Evolutionary conservation across 1,284 basidiomycete species (phyloP), one percentile per base, ranked within the genome.

Genomic region (Fomitopsis schrenkii): DNA sequence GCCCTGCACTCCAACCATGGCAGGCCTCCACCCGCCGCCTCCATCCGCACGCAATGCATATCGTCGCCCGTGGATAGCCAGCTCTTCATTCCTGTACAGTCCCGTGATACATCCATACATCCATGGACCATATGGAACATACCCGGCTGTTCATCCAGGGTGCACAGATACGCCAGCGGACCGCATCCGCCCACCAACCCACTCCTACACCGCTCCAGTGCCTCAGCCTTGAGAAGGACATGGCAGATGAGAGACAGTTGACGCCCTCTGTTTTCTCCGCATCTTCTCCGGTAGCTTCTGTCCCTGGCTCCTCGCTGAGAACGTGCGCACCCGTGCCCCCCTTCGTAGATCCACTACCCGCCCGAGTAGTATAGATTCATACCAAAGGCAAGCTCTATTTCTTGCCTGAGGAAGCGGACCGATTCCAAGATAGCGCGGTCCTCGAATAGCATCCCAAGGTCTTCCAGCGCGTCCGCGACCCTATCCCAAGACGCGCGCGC

Each of bases 401-500:
- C 82, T 59, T 75, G 77, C 52, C 76, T 71, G 53, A 88, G 76
- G 22, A 78, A 77, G 5, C 64, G 57, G 60, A 86, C 73, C 0
- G 84, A 84, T 65, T 81, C 81, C 30, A 71, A 64, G 30, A 90
- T 76, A 19, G 76, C 76, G 2, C 70, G 73, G 52, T 88, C 86
- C 10, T 73, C 73, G 81, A 86, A 90, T 35, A 71, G 67, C 3
- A 72, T 71, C 3, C 82, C 87, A 36, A 90, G 73, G 35, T 70
- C 68, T 46, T 72, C 73, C 68, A 92, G 65, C 54, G 75, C 78
- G 6, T 68, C 67, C 62, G 88, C 70, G 35, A 75, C 81, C 30
- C 80, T 76, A 62, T 79, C 74, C 89, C 90, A 92, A 66, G 85
- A 86, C 57, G 77, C 75, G 57, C 80, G 76, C 15, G 86, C 77